A percentile compares a stretch with the other conserved stretches of the same genome.
Conservation (phyloP, 2,329 filamentous ascomycete species). For the Fusarium sp. region DNA sequence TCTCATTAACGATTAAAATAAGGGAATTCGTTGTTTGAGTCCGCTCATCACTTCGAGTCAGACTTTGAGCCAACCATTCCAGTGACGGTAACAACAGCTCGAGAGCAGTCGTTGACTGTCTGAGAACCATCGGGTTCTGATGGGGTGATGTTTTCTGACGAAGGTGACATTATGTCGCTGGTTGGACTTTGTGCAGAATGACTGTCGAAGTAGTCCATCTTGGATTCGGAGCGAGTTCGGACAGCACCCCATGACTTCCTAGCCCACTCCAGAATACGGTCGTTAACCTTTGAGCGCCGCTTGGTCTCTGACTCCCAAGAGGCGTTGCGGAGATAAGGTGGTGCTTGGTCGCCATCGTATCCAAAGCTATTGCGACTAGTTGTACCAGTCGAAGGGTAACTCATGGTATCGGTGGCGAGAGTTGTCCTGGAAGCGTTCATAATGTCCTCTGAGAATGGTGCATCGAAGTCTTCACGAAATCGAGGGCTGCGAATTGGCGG, state of each 20-base stretch:
- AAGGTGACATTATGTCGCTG: slow-evolving; percentile 31
- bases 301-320: slow-evolving; percentile 46
- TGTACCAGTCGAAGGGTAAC: slow-evolving; percentile 41
- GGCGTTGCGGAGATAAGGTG: slow-evolving; percentile 41
- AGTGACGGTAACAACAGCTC: slow-evolving; percentile 28
- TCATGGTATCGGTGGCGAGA: slow-evolving; percentile 43
- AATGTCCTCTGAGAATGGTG: slow-evolving; percentile 52
- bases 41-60: slow-evolving; percentile 18
- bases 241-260: slow-evolving; percentile 47
- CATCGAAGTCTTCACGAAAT: slow-evolving; percentile 54
- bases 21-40: slow-evolving; percentile 3
- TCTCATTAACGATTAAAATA: slow-evolving; percentile 21
- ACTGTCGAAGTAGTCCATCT: slow-evolving; percentile 39
- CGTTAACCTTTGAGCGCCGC: slow-evolving; percentile 48
- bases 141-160: slow-evolving; percentile 29
- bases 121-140: slow-evolving; percentile 28
- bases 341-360: slow-evolving; percentile 36
- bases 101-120: slow-evolving; percentile 16
- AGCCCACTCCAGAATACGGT: slow-evolving; percentile 50
- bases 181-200: slow-evolving; percentile 27
- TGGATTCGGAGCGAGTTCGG: slow-evolving; percentile 41
- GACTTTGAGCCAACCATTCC: slow-evolving; percentile 28
- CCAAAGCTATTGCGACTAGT: slow-evolving; percentile 45
- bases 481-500: slow-evolving; percentile 47
- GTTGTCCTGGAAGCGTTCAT: slow-evolving; percentile 48